phyloP scores from a whole-genome alignment of 2,329 filamentous ascomycete genomes.

The Claviceps digitariae region DNA sequence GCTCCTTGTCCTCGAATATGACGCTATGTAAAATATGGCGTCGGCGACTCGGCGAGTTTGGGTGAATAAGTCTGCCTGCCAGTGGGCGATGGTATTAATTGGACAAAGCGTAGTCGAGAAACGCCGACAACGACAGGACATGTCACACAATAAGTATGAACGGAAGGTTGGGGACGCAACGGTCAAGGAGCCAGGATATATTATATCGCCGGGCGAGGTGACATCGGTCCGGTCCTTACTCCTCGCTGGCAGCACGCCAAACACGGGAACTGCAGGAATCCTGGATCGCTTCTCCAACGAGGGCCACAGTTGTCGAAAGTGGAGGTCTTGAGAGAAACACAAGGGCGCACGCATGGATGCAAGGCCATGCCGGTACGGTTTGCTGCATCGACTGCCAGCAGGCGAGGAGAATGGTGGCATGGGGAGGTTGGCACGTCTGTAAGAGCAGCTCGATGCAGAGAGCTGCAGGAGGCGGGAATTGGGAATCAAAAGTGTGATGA shows the following conservation, averaged over 20 bases:
- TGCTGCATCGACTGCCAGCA: neutral
- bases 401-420: neutral
- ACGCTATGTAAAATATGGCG: neutral
- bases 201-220: constrained; percentile 9
- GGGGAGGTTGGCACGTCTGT: neutral
- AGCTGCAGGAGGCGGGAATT: neutral
- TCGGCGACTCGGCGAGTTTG: neutral
- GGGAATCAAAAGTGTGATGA: neutral
- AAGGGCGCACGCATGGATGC: neutral
- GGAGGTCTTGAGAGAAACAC: neutral
- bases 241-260: constrained; percentile 1
- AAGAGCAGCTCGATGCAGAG: neutral
- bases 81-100: neutral
- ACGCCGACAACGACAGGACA: neutral
- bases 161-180: neutral
- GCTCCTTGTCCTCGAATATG: neutral
- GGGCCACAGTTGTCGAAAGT: neutral
- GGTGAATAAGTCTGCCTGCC: neutral
- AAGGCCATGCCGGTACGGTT: neutral
- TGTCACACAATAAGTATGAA: neutral
- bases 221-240: constrained; percentile 7
- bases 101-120: neutral
- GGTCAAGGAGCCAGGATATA: constrained; percentile 3
- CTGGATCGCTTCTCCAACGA: constrained; percentile 9
- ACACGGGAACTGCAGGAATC: constrained; percentile 10